These are phyloP conservation scores for Suhomyces yuchorum DNA, from an alignment of 1,139 yeast genomes.

Conservation along the genomic window DNA sequence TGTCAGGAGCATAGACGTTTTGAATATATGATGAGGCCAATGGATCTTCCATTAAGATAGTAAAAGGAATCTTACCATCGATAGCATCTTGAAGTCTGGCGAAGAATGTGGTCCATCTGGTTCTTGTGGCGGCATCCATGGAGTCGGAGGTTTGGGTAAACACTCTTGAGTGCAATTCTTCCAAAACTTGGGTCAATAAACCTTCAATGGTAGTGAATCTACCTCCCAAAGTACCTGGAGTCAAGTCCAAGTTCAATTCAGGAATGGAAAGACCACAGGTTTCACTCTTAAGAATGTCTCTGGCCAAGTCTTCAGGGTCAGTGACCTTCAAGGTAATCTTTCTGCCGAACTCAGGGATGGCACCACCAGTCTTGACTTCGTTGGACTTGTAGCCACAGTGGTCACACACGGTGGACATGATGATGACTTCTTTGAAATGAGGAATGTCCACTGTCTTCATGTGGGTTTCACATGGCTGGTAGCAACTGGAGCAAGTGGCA, in stretches of 20 bases:
- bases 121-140: constrained; percentile 76
- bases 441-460: constrained; percentile 98
- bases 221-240: constrained; percentile 97
- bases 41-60: constrained; percentile 90
- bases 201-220: constrained; percentile 98
- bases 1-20: constrained; percentile 97
- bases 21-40: constrained; percentile 93
- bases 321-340: constrained; percentile 73
- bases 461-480: constrained; percentile 79
- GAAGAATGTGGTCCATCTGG: constrained; percentile 81
- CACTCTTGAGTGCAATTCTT: constrained; percentile 84
- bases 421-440: constrained; percentile 94
- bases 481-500: constrained; percentile 92
- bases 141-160: constrained; percentile 88
- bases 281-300: constrained; percentile 94
- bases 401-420: constrained; percentile 94
- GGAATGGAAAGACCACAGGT: constrained; percentile 87
- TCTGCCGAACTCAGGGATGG: constrained; percentile 84
- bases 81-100: constrained; percentile 76
- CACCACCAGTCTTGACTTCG: constrained; percentile 99
- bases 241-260: constrained; percentile 85
- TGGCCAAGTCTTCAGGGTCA: constrained; percentile 89
- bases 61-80: constrained; percentile 80
- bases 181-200: constrained; percentile 80
- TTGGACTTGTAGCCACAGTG: constrained; percentile 95